phyloP scores from a whole-genome alignment of 805 yeast genomes.

The Suhomyces sp. region DNA sequence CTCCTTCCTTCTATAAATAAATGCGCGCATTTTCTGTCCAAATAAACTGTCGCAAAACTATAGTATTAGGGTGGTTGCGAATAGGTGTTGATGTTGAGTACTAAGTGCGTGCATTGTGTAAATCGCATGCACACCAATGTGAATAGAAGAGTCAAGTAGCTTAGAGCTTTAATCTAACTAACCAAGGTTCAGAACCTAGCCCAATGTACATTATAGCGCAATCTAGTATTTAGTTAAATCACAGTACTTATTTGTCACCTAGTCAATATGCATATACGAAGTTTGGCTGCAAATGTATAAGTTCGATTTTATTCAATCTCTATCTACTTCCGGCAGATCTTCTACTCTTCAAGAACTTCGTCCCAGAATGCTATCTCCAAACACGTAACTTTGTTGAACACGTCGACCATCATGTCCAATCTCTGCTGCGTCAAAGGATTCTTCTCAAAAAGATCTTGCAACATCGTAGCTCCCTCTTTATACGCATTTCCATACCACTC shows the following conservation, averaged over 20 bases:
- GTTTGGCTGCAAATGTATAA: neutral
- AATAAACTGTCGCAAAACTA: neutral
- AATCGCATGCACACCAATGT: no score
- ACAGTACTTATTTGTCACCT: no score
- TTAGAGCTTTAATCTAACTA: no score
- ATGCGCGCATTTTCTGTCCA: neutral
- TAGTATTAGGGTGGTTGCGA: no score
- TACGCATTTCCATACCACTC: conserved; percentile 58
- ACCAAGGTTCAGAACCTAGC: no score
- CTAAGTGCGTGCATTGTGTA: no score
- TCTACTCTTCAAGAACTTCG: conserved; percentile 25
- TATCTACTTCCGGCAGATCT: no score
- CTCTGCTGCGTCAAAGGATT: conserved; percentile 40
- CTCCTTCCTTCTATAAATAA: neutral
- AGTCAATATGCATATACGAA: neutral
- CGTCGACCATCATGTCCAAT: conserved; percentile 49
- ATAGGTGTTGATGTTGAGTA: no score
- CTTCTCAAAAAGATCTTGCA: conserved; percentile 41
- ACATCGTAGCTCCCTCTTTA: conserved; percentile 44
- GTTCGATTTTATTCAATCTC: no score
- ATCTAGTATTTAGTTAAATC: no score
- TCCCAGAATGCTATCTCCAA: conserved; percentile 73
- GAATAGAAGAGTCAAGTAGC: no score
- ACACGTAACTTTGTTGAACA: conserved; percentile 56
- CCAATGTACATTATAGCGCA: neutral